These are phyloP conservation scores for Viola odorata DNA, from an alignment of 345 rosid species.

Conservation along the genomic window DNA sequence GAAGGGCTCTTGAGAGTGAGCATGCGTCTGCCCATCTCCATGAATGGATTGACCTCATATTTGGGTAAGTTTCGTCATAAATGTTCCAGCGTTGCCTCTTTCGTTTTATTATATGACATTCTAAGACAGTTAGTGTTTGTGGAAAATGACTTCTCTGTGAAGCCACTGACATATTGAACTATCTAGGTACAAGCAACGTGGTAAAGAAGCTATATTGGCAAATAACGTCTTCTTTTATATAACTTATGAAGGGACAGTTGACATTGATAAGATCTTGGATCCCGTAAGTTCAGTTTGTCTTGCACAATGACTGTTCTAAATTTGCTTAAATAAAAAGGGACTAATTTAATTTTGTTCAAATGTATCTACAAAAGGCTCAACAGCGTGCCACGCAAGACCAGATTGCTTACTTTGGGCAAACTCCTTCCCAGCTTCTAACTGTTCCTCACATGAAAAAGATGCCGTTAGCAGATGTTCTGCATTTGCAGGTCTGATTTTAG, in stretches of 20 bases:
- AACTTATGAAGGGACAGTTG: slow-evolving; percentile 94
- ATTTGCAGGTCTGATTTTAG: slow-evolving; percentile 60
- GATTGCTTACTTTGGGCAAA: slow-evolving; percentile 98
- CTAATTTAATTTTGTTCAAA: slow-evolving; percentile 14
- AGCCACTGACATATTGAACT: background rate
- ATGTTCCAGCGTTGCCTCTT: background rate
- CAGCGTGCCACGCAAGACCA: slow-evolving; percentile 96
- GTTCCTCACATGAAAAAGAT: slow-evolving; percentile 79
- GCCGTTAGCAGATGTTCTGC: slow-evolving; percentile 80
- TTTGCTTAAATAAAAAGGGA: background rate
- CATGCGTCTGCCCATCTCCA: slow-evolving; percentile 93
- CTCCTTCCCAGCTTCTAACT: slow-evolving; percentile 91
- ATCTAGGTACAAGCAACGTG: slow-evolving; percentile 83
- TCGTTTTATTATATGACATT: background rate
- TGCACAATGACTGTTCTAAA: slow-evolving; percentile 5
- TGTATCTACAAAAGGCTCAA: slow-evolving; percentile 54
- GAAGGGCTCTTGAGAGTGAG: slow-evolving; percentile 94
- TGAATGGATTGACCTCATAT: slow-evolving; percentile 97
- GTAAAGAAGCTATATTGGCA: slow-evolving; percentile 91
- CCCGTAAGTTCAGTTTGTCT: slow-evolving; percentile 50
- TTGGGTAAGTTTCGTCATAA: slow-evolving; percentile 50
- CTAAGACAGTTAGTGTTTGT: background rate
- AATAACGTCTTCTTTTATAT: slow-evolving; percentile 95
- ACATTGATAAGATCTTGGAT: slow-evolving; percentile 79
- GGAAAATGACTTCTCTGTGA: too few relatives aligned